phyloP scores from a whole-genome alignment of 257 asterid species.

The Solanum piurae region DNA sequence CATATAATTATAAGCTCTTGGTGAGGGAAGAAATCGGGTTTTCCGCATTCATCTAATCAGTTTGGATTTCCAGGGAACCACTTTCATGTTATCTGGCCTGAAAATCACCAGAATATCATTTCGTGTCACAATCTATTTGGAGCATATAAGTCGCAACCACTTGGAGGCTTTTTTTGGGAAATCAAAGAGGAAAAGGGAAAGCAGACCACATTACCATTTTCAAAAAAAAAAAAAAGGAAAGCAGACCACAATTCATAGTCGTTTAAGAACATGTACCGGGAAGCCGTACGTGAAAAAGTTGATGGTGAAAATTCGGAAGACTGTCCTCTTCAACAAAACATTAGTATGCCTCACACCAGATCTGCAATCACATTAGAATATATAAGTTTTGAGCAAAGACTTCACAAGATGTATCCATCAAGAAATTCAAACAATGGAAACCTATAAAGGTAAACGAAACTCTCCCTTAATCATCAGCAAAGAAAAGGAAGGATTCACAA shows the following conservation, averaged over 20 bases:
- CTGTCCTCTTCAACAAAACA: conserved; percentile 67
- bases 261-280: conserved; percentile 54
- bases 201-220: background rate
- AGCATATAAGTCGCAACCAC: background rate
- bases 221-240: background rate
- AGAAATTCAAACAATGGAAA: background rate
- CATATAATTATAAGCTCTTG: background rate
- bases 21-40: background rate
- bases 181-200: background rate
- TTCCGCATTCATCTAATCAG: background rate
- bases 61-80: background rate
- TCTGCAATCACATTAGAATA: conserved; percentile 24
- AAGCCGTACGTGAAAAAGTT: conserved; percentile 99
- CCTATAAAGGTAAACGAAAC: background rate
- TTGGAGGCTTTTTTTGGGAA: background rate
- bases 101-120: background rate
- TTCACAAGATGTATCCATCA: background rate
- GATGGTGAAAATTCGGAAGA: conserved; percentile 84
- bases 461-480: background rate
- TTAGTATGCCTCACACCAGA: conserved; percentile 98
- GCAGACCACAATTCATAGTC: conserved; percentile 3
- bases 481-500: background rate
- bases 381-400: background rate
- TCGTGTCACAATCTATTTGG: background rate
- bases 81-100: background rate